These are phyloP conservation scores for Kappamyces sp. DNA, from an alignment of 192 early-diverging fungal species.

Conservation along the genomic window DNA sequence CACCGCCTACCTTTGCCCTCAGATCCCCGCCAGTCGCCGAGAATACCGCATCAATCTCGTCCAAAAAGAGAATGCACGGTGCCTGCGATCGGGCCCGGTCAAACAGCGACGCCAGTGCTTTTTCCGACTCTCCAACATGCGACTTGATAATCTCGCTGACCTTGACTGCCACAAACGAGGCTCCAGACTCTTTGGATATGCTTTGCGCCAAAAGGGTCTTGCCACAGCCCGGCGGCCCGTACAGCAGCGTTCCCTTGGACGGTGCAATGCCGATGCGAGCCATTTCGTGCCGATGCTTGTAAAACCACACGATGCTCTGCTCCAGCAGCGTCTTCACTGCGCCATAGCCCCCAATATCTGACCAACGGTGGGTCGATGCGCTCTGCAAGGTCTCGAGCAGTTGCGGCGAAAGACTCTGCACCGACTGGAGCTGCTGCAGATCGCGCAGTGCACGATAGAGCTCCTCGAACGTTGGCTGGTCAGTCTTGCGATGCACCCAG, in stretches of 20 bases:
- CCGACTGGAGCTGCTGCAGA: no score
- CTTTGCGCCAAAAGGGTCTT: constrained; percentile 88
- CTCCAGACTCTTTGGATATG: constrained; percentile 69
- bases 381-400: no score
- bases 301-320: constrained; percentile 76
- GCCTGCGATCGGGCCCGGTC: constrained; percentile 57
- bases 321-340: constrained; percentile 64
- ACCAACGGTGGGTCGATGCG: constrained; percentile 51
- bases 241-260: constrained; percentile 76
- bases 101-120: constrained; percentile 74
- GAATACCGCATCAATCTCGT: constrained; percentile 91
- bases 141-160: constrained; percentile 82
- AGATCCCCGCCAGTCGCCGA: constrained; percentile 24
- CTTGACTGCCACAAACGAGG: constrained; percentile 73
- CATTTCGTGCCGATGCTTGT: constrained; percentile 60
- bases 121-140: constrained; percentile 92
- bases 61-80: constrained; percentile 86
- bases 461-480: no score
- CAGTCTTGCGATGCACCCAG: no score
- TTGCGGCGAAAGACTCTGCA: no score
- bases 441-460: no score
- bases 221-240: constrained; percentile 86
- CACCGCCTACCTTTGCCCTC: background rate
- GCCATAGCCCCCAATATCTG: constrained; percentile 75
- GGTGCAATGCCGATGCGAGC: constrained; percentile 62